Evolutionary conservation across 345 rosid species (phyloP), one percentile per base, ranked within the genome.

Genomic region (Moringa oleifera): DNA sequence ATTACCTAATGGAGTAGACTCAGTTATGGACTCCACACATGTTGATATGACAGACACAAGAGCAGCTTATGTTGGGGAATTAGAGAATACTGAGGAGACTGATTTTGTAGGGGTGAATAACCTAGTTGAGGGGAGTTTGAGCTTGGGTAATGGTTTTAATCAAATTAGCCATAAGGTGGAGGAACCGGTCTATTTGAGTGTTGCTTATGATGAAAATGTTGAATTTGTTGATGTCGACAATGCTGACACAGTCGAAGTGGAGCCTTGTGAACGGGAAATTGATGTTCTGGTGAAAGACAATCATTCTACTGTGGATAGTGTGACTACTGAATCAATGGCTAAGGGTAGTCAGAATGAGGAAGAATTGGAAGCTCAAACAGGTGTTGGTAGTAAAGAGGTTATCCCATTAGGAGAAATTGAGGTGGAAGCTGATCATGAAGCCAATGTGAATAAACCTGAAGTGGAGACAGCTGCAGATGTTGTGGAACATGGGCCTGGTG

Each of bases 121-220:
- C 62, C 57, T 66, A 6, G 71, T 61, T 59, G 62, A 69, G 59
- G 68, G 23, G 58, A 49, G 46, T 51, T 69, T 55, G 19, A 63
- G 69, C 23, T 51, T 82, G 71, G 81, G 76, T 59, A 83, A 81
- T 77, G 80, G 74, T 53, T 79, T 83, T 73, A 77, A 80, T 64
- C 73, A 60, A 25, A 62, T 75, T 68, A 73, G 61, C 28, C 49
- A 45, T 56, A 72, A 54, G 57, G 75, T 62, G 13, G 78, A 64
- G 54, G 65, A 28, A 58, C 49, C 25, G 23, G 66, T 61, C 53
- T 68, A 70, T 56, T 67, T 66, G 45, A 69, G 56, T 71, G 46
- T 63, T 64, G 71, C 66, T 51, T 41, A 55, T 56, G 78, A 63
- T 55, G 65, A 72, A 24, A 23, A 61, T 55, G 45, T 63, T 53